Base-by-base conservation (phyloP, 768 basidiomycete species). In the Cystobasidium tubakii region DNA sequence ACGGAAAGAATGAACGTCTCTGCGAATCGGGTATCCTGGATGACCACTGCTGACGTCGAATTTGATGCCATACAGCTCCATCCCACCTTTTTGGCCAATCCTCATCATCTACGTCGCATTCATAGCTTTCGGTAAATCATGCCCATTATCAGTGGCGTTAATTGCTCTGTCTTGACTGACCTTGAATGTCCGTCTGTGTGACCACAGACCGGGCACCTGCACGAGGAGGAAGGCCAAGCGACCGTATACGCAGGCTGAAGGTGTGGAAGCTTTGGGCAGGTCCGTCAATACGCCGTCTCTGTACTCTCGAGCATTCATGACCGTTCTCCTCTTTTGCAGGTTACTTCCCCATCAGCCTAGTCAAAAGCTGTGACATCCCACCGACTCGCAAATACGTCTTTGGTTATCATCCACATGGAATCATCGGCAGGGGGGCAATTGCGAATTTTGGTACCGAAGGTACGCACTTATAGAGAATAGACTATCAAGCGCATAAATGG, bases 401-500 rank as follows among this genome's bases (percentile, higher is more conserved):
- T 82, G 96, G 76, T 9, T 97, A 97, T 81, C 96, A 99, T 81
- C 96, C 96, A 21, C 96, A 99, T 82, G 96, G 93, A 46, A 97
- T 99, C 77, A 97, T 99, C 80, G 94, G 95, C 78, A 97, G 96
- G 93, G 95, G 84, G 79, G 89, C 82, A 12, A 64, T 96, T 50
- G 90, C 90, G 12, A 97, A 92, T n/a, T 98, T 99, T 77, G 95
- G 88, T 1, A 94, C 93, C 25, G 95, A 98, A 84, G 89, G 91
- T 53, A 23, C 19, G 31, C 63, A 19, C 29, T n/a, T n/a, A n/a
- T n/a, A n/a, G n/a, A n/a, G n/a, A 25, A 60, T 25, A 7, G 19
- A 12, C 10, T 9, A 4, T 29, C 7, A 34, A 33, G 29, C 36
- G 19, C 21, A 39, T 19, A 33, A 17, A 0, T 29, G 21, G 33